Percentiles rank a stretch among this genome's conserved stretches.
These are phyloP conservation scores for Panicum hallii DNA, from an alignment of 202 grass and related monocot species.

Conservation along the genomic window DNA sequence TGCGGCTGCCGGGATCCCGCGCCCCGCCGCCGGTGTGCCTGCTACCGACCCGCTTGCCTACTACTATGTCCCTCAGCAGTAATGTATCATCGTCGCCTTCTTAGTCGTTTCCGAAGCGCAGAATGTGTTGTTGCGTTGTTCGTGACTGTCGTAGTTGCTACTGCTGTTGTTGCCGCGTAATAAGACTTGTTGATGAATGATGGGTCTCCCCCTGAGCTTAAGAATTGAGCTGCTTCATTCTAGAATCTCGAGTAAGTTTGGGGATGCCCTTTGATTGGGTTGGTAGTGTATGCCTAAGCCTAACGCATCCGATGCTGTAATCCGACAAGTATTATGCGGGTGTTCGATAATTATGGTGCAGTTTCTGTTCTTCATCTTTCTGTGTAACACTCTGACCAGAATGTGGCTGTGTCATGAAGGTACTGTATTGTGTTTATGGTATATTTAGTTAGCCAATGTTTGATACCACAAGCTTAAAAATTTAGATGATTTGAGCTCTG, in stretches of 20 bases:
- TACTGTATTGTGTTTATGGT: background rate
- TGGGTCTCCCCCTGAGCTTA: slow-evolving; percentile 46
- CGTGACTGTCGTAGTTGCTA: slow-evolving; percentile 27
- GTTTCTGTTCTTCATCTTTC: slow-evolving; percentile 33
- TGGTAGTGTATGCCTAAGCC: slow-evolving; percentile 39
- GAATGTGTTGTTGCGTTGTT: slow-evolving; percentile 8
- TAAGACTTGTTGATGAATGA: slow-evolving; percentile 45
- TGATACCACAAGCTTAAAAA: background rate
- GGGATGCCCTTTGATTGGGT: slow-evolving; percentile 33
- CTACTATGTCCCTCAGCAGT: slow-evolving; percentile 72
- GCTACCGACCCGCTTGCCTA: slow-evolving; percentile 60
- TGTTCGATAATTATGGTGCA: slow-evolving; percentile 26
- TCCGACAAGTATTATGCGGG: slow-evolving; percentile 47
- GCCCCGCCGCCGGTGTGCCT: slow-evolving; percentile 51
- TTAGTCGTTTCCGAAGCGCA: slow-evolving; percentile 17
- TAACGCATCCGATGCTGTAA: slow-evolving; percentile 37
- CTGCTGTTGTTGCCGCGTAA: slow-evolving; percentile 34
- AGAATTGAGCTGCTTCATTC: slow-evolving; percentile 36
- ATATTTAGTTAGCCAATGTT: slow-evolving; percentile 6
- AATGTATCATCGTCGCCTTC: slow-evolving; percentile 38
- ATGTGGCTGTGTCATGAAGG: slow-evolving; percentile 14
- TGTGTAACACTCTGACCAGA: background rate
- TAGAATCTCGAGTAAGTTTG: slow-evolving; percentile 38
- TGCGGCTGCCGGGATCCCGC: slow-evolving; percentile 49
- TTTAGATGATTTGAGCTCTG: slow-evolving; percentile 3